Evolutionary conservation across 148 eudicot genomes (phyloP).

Genomic region (Suaeda aralocaspica): DNA sequence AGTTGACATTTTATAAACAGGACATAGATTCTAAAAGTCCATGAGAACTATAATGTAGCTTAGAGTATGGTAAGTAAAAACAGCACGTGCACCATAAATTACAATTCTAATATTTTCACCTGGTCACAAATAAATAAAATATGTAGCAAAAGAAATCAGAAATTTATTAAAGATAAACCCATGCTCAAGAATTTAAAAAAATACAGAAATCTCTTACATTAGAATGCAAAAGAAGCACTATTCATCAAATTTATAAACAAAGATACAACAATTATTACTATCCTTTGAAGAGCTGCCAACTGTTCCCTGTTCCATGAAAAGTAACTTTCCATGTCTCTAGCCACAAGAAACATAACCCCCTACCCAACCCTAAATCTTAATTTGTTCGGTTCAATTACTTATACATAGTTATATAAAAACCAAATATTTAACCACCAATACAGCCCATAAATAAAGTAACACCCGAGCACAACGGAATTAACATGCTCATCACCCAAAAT

Average conservation of each 20-base stretch:
- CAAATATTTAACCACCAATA: not conserved
- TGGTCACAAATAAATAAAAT: not conserved
- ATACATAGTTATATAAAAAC: too few species aligned
- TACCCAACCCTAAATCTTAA: not conserved
- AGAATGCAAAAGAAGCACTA: too few species aligned
- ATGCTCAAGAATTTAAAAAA: not conserved
- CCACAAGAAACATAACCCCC: not conserved
- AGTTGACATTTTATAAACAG: too few species aligned
- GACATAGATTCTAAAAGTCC: not conserved
- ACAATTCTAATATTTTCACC: not conserved
- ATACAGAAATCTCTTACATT: not conserved
- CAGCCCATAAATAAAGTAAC: not conserved
- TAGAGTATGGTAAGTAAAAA: not conserved
- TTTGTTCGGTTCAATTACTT: too few species aligned
- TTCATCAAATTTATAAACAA: too few species aligned
- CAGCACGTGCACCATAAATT: not conserved
- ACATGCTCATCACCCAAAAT: slow-evolving; percentile 2
- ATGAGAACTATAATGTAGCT: not conserved
- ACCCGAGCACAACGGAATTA: not conserved
- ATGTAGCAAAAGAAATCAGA: not conserved
- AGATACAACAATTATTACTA: too few species aligned
- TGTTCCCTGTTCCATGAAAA: not conserved
- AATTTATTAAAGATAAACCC: not conserved
- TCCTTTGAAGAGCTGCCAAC: not conserved
- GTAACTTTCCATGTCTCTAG: not conserved